Evolutionary conservation across 179 eudicot genomes (phyloP).

Genomic region (Spergularia azorica): DNA sequence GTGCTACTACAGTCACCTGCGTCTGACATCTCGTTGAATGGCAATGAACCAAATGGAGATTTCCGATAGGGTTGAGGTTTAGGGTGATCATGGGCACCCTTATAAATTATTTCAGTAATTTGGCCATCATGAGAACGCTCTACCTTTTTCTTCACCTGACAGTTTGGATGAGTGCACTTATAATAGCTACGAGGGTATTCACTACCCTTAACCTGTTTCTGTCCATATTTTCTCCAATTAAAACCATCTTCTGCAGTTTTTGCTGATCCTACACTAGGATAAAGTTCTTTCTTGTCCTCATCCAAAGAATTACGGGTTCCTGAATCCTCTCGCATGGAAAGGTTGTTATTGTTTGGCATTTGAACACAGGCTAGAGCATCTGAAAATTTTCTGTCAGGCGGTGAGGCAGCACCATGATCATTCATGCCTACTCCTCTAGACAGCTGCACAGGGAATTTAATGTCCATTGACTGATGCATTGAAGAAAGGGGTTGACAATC

Average conservation of each 20-base stretch:
- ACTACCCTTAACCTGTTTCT: slow-evolving; percentile 48
- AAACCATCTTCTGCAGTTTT: slow-evolving; percentile 45
- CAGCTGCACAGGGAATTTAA: slow-evolving; percentile 32
- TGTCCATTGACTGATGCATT: slow-evolving; percentile 31
- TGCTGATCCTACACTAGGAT: slow-evolving; percentile 23
- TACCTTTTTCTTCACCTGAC: slow-evolving; percentile 45
- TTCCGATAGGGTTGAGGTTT: slow-evolving; percentile 41
- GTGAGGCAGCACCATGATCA: slow-evolving; percentile 24
- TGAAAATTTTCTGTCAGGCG: slow-evolving; percentile 29
- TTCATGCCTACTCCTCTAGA: slow-evolving; percentile 24
- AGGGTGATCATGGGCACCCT: slow-evolving; percentile 41
- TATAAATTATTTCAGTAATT: slow-evolving; percentile 47
- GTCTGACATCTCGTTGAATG: slow-evolving; percentile 33
- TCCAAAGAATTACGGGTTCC: slow-evolving; percentile 24
- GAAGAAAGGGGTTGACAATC: slow-evolving; percentile 24
- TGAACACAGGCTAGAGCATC: slow-evolving; percentile 25
- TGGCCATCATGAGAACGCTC: slow-evolving; percentile 48
- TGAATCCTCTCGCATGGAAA: slow-evolving; percentile 25
- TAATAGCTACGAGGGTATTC: slow-evolving; percentile 45
- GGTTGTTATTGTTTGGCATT: slow-evolving; percentile 30
- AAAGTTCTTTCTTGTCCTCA: slow-evolving; percentile 36
- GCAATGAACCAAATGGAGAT: slow-evolving; percentile 22
- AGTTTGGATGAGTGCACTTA: slow-evolving; percentile 41
- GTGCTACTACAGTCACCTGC: slow-evolving; percentile 34
- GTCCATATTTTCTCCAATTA: slow-evolving; percentile 49